Conservation (phyloP, 2,329 filamentous ascomycete species). For the Furcasterigmium sp. region DNA sequence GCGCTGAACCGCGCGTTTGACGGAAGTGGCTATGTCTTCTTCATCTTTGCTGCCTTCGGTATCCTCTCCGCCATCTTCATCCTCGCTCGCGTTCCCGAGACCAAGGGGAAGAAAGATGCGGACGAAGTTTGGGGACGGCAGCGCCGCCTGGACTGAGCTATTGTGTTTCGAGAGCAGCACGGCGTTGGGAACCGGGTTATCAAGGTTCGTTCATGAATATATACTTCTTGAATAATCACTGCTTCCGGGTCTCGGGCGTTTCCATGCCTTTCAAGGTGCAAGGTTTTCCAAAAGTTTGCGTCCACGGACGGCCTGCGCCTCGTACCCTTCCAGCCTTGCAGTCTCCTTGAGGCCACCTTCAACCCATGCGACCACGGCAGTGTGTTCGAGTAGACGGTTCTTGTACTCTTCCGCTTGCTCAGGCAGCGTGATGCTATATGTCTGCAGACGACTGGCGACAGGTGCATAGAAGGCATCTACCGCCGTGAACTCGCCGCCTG, state of each 20-base stretch:
- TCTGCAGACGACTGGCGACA: conserved; percentile 31
- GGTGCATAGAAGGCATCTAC: conserved; percentile 38
- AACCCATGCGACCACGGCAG: conserved; percentile 31
- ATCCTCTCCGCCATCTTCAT: conserved; percentile 67
- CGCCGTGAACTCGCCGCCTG: conserved; percentile 28
- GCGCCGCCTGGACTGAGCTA: conserved; percentile 42
- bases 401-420: conserved; percentile 24
- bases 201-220: background rate
- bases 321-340: conserved; percentile 28
- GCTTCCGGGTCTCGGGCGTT: no score
- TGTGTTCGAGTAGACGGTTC: conserved; percentile 25
- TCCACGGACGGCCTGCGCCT: conserved; percentile 23
- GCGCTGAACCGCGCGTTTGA: conserved; percentile 59
- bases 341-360: conserved; percentile 29
- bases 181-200: background rate
- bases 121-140: conserved; percentile 88
- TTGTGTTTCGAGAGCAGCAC: background rate
- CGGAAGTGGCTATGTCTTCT: conserved; percentile 79
- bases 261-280: conserved; percentile 4
- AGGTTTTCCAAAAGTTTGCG: conserved; percentile 24
- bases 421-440: conserved; percentile 26
- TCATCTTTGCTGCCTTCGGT: conserved; percentile 79
- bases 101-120: conserved; percentile 73
- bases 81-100: conserved; percentile 73
- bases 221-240: background rate